Conservation (phyloP, 1,284 basidiomycete genomes). For the Cryptococcus sp. region DNA sequence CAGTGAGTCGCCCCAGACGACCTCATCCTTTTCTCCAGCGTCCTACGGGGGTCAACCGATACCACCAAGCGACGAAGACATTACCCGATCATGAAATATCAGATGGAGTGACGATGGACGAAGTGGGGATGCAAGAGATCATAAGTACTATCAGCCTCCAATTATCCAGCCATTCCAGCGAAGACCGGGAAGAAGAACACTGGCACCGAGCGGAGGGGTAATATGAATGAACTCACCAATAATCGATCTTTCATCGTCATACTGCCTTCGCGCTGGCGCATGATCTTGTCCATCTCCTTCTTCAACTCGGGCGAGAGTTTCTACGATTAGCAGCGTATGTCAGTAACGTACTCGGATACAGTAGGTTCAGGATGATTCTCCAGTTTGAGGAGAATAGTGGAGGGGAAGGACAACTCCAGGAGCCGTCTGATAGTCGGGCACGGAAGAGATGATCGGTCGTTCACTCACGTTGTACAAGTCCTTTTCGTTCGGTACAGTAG, state of each 20-base stretch:
- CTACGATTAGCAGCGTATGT: conserved; percentile 15
- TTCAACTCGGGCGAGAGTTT: conserved; percentile 49
- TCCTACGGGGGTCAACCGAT: conserved; percentile 5
- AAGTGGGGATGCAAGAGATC: too few relatives aligned
- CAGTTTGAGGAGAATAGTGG: too few relatives aligned
- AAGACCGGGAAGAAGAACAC: not conserved
- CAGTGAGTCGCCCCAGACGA: conserved; percentile 38
- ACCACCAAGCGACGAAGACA: too few relatives aligned
- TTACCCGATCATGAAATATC: too few relatives aligned
- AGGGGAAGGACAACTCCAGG: too few relatives aligned
- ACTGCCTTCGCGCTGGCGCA: conserved; percentile 33
- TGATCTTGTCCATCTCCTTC: conserved; percentile 46
- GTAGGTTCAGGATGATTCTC: too few relatives aligned
- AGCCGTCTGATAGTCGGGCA: too few relatives aligned
- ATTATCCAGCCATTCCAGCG: too few relatives aligned
- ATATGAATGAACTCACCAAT: conserved; percentile 21
- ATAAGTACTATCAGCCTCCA: too few relatives aligned
- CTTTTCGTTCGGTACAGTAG: conserved; percentile 46
- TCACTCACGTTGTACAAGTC: conserved; percentile 47
- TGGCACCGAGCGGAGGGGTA: not conserved
- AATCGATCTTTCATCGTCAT: conserved; percentile 20
- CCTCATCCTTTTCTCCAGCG: conserved; percentile 32
- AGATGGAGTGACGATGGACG: too few relatives aligned
- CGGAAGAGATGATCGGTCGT: not conserved
- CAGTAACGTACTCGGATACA: not conserved